Base-by-base conservation (phyloP, 352 stramenopile genomes). In the Phytopythium litorale region DNA sequence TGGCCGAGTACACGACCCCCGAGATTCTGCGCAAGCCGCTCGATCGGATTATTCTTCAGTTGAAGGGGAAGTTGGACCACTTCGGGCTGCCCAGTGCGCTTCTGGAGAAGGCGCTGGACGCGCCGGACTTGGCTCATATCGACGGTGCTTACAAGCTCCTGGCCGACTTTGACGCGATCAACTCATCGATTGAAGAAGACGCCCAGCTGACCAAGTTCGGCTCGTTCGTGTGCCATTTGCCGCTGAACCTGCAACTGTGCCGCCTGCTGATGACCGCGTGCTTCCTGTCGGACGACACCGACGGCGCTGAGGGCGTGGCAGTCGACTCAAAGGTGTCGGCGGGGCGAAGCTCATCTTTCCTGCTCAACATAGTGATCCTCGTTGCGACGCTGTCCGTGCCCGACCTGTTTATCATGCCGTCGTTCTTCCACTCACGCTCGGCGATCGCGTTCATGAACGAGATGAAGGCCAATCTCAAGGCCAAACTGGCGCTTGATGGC, bases 1-100 rank as follows among this genome's bases (percentile, higher is more conserved):
- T 95, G 83, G 67, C 75, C 15, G 81, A 91, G 51, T 94, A 90
- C 64, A 89, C 87, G 51, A 93, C 79, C 7, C 87, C 85, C 0
- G 87, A 94, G 66, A 75, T 94, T 48, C 64, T 96, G 15, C 84
- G 87, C 35, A 96, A 92, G 65, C 84, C 87, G 2, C 70, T 96
- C 19, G 84, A 94, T 40, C 82, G 87, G 3, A 89, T 91, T 19
- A 78, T 96, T 30, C 55, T 96, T 43, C 81, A 89, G 43, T 56
- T 96, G 25, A 93, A 93, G 58, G 80, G 77, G 28, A 84, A 84
- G 30, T 58, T 96, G 50, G 71, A 81, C 7, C 63, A 89, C 43
- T 92, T 91, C 68, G 84, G 81, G 5, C 77, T 83, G 7, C 86
- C 86, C 1, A 91, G 82, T 68, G 73, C 66, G 16, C 72, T 95